Evolutionary conservation across 2,329 filamentous ascomycete species (phyloP).

Genomic region (Aspergillus thermomutatus): DNA sequence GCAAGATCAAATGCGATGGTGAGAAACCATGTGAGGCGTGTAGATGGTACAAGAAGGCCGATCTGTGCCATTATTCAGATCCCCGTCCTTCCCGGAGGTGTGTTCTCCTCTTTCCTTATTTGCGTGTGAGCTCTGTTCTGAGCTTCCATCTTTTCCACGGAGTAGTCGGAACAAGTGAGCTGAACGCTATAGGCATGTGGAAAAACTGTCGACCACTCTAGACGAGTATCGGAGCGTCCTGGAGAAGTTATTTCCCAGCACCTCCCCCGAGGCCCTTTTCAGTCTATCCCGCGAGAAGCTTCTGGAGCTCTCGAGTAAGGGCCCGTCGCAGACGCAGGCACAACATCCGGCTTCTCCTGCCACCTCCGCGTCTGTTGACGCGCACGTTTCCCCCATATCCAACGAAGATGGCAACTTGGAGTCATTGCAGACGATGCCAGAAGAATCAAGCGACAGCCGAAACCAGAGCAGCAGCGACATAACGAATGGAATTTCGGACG

Average conservation of each 20-base stretch:
- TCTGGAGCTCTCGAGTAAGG: constrained; percentile 49
- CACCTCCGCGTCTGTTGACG: constrained; percentile 46
- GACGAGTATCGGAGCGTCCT: constrained; percentile 64
- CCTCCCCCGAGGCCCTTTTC: constrained; percentile 52
- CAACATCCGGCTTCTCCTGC: constrained; percentile 41
- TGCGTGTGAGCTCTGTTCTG: neutral
- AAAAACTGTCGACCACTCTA: constrained; percentile 61
- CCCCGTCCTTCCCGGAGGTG: constrained; percentile 76
- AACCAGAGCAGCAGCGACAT: constrained; percentile 53
- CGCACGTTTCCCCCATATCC: constrained; percentile 36
- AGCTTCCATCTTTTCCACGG: neutral
- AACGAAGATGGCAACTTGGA: constrained; percentile 55
- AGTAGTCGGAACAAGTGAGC: neutral
- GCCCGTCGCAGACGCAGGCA: constrained; percentile 29
- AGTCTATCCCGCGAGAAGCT: constrained; percentile 58
- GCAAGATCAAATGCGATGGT: constrained; percentile 82
- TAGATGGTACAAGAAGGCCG: constrained; percentile 74
- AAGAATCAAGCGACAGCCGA: constrained; percentile 48
- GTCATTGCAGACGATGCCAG: constrained; percentile 68
- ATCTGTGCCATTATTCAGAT: constrained; percentile 77
- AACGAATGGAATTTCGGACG: constrained; percentile 64
- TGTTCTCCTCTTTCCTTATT: constrained; percentile 25
- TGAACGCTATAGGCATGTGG: constrained; percentile 35
- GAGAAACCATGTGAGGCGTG: constrained; percentile 79
- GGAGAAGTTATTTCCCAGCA: constrained; percentile 60